Evolutionary conservation across 495 filamentous ascomycete species (phyloP).

Genomic region (Amniculicola lignicola): DNA sequence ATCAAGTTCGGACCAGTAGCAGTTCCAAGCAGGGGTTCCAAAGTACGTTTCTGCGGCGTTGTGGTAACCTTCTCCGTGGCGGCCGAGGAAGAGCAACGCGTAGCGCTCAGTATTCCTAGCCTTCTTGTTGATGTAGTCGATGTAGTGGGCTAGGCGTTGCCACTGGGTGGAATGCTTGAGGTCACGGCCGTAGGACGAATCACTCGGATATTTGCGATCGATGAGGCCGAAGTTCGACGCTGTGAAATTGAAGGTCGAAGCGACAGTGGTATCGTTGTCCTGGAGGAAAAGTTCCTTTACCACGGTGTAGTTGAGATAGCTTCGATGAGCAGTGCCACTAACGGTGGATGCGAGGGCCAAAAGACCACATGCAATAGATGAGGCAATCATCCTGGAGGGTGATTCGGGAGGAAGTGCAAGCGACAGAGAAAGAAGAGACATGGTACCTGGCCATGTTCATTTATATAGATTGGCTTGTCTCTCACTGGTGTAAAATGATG

Average conservation of each 20-base stretch:
- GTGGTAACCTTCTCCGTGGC: constrained; percentile 43
- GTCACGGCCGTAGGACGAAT: constrained; percentile 11
- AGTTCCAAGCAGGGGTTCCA: constrained; percentile 48
- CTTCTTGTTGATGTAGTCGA: constrained; percentile 24
- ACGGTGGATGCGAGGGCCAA: constrained; percentile 1
- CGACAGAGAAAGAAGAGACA: neutral
- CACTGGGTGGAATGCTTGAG: constrained; percentile 34
- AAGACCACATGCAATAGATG: neutral
- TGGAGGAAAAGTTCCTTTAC: constrained; percentile 70
- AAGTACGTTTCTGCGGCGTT: constrained; percentile 41
- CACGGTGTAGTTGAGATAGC: constrained; percentile 55
- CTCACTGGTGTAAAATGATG: no score
- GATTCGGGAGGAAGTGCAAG: neutral
- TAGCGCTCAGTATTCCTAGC: constrained; percentile 26
- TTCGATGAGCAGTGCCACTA: neutral
- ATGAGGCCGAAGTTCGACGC: constrained; percentile 37
- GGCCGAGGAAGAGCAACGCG: constrained; percentile 38
- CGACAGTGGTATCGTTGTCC: constrained; percentile 61
- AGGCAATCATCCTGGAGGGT: neutral
- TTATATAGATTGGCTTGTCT: neutral
- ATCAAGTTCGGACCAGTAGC: constrained; percentile 68
- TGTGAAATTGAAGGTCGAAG: constrained; percentile 59
- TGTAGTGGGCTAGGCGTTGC: constrained; percentile 36
- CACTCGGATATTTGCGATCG: constrained; percentile 32
- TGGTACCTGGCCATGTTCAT: neutral